phyloP scores from a whole-genome alignment of 2,329 filamentous ascomycete genomes.

The Verticillium albo-atrum region DNA sequence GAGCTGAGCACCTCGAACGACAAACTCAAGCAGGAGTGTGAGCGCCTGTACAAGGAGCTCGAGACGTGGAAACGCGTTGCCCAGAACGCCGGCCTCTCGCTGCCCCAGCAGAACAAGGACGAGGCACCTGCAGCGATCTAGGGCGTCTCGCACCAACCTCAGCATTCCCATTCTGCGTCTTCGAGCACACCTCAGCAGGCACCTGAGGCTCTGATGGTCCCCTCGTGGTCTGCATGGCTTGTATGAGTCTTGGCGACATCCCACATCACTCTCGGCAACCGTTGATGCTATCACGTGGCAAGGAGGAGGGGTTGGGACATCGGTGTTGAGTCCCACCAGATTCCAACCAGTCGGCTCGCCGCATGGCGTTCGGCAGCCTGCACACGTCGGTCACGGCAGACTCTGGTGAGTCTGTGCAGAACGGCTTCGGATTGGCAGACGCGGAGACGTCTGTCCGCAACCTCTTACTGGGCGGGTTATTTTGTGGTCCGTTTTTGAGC shows the following conservation, averaged over 20 bases:
- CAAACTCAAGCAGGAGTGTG: constrained; percentile 77
- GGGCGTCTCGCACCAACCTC: constrained; percentile 2
- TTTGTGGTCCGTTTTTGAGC: no score
- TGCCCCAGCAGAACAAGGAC: constrained; percentile 27
- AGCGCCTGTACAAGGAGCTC: constrained; percentile 71
- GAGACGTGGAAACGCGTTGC: constrained; percentile 74
- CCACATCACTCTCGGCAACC: no score
- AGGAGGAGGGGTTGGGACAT: no score
- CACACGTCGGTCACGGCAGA: no score
- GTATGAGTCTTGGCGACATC: background rate
- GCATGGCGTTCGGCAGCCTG: no score
- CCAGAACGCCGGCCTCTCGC: constrained; percentile 51
- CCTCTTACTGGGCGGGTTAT: background rate
- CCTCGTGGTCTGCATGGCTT: background rate
- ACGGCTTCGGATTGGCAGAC: no score
- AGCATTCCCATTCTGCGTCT: background rate
- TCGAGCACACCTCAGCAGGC: background rate
- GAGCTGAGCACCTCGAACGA: constrained; percentile 86
- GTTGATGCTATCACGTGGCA: no score
- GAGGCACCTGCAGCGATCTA: constrained; percentile 11
- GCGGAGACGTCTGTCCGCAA: no score
- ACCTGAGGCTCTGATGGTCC: constrained; percentile 15
- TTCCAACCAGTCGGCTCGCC: no score
- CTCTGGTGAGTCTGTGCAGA: no score
- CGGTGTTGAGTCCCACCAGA: no score